Evolutionary conservation across 176 grass and related monocot species (phyloP).

Genomic region (Oryza glumipatula): DNA sequence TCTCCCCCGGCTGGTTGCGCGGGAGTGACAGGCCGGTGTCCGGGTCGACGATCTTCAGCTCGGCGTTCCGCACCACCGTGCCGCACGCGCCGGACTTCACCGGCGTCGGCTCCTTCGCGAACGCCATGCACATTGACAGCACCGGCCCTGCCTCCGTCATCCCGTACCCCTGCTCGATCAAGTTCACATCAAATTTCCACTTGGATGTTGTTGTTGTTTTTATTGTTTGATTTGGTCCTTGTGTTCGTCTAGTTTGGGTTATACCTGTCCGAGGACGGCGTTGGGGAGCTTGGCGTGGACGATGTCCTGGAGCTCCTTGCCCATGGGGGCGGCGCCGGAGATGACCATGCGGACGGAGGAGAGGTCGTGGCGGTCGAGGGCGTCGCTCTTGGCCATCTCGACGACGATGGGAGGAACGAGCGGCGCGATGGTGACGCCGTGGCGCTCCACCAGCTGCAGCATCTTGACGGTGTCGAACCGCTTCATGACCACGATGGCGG

Average conservation of each 20-base stretch:
- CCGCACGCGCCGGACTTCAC: constrained; percentile 89
- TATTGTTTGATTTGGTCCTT: not conserved
- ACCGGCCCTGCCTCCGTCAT: constrained; percentile 91
- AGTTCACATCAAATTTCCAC: too few species aligned
- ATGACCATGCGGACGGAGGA: constrained; percentile 70
- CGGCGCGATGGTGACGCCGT: constrained; percentile 58
- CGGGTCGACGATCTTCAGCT: constrained; percentile 80
- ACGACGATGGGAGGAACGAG: constrained; percentile 86
- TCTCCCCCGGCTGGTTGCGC: constrained; percentile 73
- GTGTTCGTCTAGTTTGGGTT: not conserved
- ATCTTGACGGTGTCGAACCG: constrained; percentile 62
- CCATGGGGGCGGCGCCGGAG: constrained; percentile 84
- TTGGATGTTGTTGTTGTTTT: too few species aligned
- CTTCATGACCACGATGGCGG: constrained; percentile 68
- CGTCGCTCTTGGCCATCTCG: constrained; percentile 70
- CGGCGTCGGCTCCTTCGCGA: constrained; percentile 67
- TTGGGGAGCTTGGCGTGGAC: constrained; percentile 61
- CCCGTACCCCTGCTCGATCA: constrained; percentile 62
- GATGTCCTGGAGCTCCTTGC: constrained; percentile 83
- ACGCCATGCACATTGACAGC: constrained; percentile 91
- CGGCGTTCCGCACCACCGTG: constrained; percentile 84
- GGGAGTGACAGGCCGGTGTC: constrained; percentile 53
- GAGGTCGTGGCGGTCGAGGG: constrained; percentile 53
- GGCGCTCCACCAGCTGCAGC: constrained; percentile 60
- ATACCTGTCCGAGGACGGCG: constrained; percentile 67